Evolutionary conservation across 2,329 filamentous ascomycete genomes (phyloP).

Genomic region (Fusarium luffae): DNA sequence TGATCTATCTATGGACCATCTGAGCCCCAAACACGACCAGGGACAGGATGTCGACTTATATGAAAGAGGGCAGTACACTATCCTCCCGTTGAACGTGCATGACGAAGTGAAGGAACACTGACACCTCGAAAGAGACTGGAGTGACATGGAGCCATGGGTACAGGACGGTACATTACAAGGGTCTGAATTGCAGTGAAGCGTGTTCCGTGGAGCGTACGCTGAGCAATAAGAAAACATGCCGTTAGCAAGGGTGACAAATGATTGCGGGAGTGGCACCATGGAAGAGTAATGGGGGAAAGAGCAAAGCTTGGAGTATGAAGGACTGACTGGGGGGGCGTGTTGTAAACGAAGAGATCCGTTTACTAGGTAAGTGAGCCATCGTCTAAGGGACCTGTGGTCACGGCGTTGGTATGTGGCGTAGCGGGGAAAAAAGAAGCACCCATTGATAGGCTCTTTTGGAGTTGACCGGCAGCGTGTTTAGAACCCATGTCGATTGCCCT

Average conservation of each 20-base stretch:
- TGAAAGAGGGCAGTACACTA: conserved; percentile 46
- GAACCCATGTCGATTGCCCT: conserved; percentile 40
- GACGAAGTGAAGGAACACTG: conserved; percentile 44
- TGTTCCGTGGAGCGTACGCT: conserved; percentile 38
- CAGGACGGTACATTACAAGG: conserved; percentile 42
- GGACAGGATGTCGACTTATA: conserved; percentile 49
- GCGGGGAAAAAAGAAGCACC: conserved; percentile 44
- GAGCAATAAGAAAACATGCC: conserved; percentile 42
- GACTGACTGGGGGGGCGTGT: conserved; percentile 34
- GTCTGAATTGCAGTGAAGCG: conserved; percentile 40
- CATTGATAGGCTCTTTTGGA: conserved; percentile 43
- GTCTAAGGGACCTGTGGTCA: conserved; percentile 43
- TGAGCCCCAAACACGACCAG: conserved; percentile 46
- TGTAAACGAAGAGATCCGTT: conserved; percentile 34
- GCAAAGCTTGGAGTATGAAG: conserved; percentile 30
- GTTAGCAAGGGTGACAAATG: conserved; percentile 38
- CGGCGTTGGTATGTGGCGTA: conserved; percentile 47
- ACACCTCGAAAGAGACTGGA: conserved; percentile 45
- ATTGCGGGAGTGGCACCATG: conserved; percentile 46
- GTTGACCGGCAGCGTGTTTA: conserved; percentile 37
- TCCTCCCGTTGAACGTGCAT: conserved; percentile 44
- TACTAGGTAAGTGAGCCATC: conserved; percentile 27
- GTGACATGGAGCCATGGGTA: conserved; percentile 42
- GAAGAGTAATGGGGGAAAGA: conserved; percentile 34
- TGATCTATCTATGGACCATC: conserved; percentile 49